Conservation (phyloP, 2,329 filamentous ascomycete genomes). For the Colletotrichum sp. region DNA sequence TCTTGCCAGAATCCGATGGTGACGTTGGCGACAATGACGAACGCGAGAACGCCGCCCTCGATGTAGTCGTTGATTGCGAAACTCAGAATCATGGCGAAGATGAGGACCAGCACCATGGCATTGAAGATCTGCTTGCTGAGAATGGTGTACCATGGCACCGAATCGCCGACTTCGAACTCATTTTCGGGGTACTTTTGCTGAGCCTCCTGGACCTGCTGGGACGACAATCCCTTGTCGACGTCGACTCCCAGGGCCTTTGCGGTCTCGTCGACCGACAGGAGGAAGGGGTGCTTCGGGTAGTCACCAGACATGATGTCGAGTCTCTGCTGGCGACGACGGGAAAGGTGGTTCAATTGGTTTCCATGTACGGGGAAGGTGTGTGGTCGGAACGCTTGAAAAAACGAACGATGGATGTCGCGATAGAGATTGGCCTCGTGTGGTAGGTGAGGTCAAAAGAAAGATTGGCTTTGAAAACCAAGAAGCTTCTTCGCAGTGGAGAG, state of each 20-base stretch:
- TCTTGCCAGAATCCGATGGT: slow-evolving; percentile 72
- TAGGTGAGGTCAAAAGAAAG: not conserved
- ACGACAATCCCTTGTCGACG: slow-evolving; percentile 69
- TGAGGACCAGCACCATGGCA: slow-evolving; percentile 78
- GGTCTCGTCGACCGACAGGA: slow-evolving; percentile 67
- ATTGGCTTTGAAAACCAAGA: slow-evolving; percentile 2
- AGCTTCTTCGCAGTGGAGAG: slow-evolving; percentile 7
- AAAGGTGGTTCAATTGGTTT: not conserved
- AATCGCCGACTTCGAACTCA: slow-evolving; percentile 71
- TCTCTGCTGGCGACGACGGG: slow-evolving; percentile 9
- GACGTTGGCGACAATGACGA: slow-evolving; percentile 73
- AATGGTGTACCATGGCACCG: slow-evolving; percentile 74
- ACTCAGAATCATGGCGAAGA: slow-evolving; percentile 77
- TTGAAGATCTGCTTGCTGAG: slow-evolving; percentile 76
- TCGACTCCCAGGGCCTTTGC: slow-evolving; percentile 66
- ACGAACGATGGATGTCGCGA: not conserved
- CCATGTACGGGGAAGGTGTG: not conserved
- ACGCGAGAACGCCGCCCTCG: slow-evolving; percentile 70
- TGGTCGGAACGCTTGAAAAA: not conserved
- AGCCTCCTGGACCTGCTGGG: slow-evolving; percentile 62
- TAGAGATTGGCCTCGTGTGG: not conserved
- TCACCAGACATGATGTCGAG: slow-evolving; percentile 45
- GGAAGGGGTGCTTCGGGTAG: slow-evolving; percentile 63
- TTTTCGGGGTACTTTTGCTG: slow-evolving; percentile 69
- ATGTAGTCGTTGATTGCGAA: slow-evolving; percentile 72